Evolutionary conservation across 169 alveolate species (phyloP).

Genomic region (Neospora caninum): DNA sequence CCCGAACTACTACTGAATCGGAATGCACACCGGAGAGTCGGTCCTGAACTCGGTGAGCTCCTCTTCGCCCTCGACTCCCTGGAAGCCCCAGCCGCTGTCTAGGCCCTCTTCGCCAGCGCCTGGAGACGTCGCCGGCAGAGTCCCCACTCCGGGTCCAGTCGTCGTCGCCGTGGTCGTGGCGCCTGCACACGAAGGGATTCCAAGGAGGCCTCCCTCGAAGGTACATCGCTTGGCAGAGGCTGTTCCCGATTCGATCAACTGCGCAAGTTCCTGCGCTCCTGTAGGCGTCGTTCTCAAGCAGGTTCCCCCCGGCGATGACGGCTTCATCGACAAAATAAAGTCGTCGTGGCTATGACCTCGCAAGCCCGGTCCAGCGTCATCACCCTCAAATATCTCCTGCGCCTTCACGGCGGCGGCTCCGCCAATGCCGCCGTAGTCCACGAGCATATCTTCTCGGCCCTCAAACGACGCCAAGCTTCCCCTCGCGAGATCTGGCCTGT

Average conservation of each 20-base stretch:
- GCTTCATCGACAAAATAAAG: background rate
- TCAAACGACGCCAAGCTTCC: no score
- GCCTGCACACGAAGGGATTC: slow-evolving; percentile 7
- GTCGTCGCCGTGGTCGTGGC: slow-evolving; percentile 23
- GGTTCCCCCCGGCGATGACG: background rate
- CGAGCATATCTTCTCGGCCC: no score
- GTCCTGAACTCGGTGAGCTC: background rate
- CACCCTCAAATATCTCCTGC: no score
- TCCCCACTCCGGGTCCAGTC: background rate
- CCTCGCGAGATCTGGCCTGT: no score
- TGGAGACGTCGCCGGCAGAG: background rate
- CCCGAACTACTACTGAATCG: background rate
- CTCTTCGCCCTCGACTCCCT: background rate
- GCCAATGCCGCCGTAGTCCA: no score
- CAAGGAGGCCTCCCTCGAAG: background rate
- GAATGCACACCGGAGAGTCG: background rate
- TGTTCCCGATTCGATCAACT: background rate
- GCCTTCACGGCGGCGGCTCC: no score
- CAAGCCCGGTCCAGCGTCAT: background rate
- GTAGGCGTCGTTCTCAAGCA: background rate
- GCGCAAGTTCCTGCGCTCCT: background rate
- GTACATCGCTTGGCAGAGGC: background rate
- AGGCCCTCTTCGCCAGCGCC: slow-evolving; percentile 13
- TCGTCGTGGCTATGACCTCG: background rate
- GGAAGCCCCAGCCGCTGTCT: slow-evolving; percentile 40